These are phyloP conservation scores for Saururus chinensis DNA, from an alignment of 164 flowering plant genomes.

Conservation along the genomic window DNA sequence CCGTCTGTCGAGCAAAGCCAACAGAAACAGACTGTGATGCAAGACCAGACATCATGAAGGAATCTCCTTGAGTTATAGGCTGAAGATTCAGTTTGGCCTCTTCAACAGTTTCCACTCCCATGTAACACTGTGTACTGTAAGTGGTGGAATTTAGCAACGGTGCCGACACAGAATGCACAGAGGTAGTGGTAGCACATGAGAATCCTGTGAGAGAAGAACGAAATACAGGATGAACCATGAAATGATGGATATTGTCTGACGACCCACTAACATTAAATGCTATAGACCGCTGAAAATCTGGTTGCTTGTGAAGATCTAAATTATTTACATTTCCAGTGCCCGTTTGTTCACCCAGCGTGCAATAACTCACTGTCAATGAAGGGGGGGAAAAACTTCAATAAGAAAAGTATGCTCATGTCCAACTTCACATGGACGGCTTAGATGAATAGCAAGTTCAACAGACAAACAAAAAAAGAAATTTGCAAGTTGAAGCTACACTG, in stretches of 20 bases:
- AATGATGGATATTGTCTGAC: conserved; percentile 30
- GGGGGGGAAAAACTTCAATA: conserved; percentile 42
- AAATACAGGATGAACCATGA: conserved; percentile 37
- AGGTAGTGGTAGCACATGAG: conserved; percentile 65
- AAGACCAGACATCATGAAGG: conserved; percentile 20
- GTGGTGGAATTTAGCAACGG: conserved; percentile 62
- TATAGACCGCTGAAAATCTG: conserved; percentile 19
- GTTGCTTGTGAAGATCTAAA: conserved; percentile 31
- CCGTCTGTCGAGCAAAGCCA: conserved; percentile 15
- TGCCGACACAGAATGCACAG: conserved; percentile 65
- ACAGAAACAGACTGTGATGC: conserved; percentile 20
- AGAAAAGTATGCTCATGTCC: background rate
- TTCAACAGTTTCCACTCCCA: conserved; percentile 27
- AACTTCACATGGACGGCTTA: background rate
- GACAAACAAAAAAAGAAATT: conserved; percentile 2
- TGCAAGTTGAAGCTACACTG: conserved; percentile 7
- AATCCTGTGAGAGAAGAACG: conserved; percentile 57
- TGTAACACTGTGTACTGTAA: conserved; percentile 25
- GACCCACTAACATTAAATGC: conserved; percentile 18
- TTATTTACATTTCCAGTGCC: conserved; percentile 23
- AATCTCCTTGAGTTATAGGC: conserved; percentile 13
- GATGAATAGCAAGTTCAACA: conserved; percentile 33
- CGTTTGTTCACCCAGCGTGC: conserved; percentile 33
- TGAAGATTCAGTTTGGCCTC: conserved; percentile 25
- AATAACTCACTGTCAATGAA: conserved; percentile 74